phyloP scores from a whole-genome alignment of 2,329 filamentous ascomycete genomes.

The Exophiala spinifera region DNA sequence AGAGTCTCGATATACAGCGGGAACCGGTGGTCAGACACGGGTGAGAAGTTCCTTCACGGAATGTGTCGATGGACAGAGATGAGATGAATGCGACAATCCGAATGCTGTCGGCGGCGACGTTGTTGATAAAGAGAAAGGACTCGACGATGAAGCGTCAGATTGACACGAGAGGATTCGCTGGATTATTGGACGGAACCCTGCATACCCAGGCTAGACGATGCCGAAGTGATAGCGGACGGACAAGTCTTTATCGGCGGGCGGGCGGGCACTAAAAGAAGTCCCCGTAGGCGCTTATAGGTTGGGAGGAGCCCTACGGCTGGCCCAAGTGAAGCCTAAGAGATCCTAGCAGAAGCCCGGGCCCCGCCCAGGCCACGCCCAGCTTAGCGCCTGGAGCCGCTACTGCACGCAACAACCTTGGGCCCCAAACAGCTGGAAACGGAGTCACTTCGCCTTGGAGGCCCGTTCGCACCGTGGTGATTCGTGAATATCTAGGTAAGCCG shows the following conservation, averaged over 20 bases:
- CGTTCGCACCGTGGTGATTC: too few relatives aligned
- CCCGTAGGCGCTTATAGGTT: neutral
- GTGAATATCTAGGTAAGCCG: too few relatives aligned
- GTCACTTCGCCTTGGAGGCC: neutral
- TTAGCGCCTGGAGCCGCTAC: neutral
- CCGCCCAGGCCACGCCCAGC: neutral
- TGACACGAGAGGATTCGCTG: neutral
- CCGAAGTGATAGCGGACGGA: neutral
- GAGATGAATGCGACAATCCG: too few relatives aligned
- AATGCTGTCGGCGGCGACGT: too few relatives aligned
- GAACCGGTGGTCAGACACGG: neutral
- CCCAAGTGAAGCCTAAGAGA: neutral
- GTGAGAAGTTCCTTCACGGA: neutral
- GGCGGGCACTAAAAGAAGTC: neutral
- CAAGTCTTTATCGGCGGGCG: neutral
- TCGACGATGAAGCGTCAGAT: too few relatives aligned
- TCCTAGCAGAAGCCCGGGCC: too few relatives aligned
- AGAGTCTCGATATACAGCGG: too few relatives aligned
- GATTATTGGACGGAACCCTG: neutral
- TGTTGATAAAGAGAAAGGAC: too few relatives aligned
- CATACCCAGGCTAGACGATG: neutral
- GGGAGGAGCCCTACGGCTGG: neutral
- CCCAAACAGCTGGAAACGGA: neutral
- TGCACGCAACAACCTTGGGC: neutral
- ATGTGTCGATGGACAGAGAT: neutral